Evolutionary conservation across 306 rosid genomes (phyloP), one percentile per base, ranked within the genome.

Genomic region (Purshia tridentata): DNA sequence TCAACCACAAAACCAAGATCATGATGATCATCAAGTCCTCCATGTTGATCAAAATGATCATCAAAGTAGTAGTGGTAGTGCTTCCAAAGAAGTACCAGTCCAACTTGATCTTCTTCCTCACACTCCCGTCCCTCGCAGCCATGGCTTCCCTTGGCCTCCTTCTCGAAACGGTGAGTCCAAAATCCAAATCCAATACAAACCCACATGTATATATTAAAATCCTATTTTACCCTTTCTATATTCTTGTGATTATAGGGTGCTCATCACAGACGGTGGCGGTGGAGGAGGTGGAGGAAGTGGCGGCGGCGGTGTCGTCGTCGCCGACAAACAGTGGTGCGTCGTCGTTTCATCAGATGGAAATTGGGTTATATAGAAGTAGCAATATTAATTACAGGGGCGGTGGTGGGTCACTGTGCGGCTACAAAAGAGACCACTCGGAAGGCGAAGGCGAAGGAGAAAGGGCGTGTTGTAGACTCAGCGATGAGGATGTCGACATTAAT

Each of bases 31-130:
- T 39, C 40, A 41, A 22, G 53, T 53, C 20, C 53, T 55, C 4
- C 61, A 72, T 48, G 51, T 19, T 20, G 72, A 52, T 6, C 49
- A 37, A 19, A 52, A 70, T 39, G 55, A 9, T 35, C 46, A 18
- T 23, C 40, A 37, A 45, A 44, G 14, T 10, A 44, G 15, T 60
- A 46, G 22, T 29, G 14, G 44, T 9, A 60, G 14, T 16, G 22
- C 29, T 41, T 53, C 69, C 39, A 23, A 54, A 13, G 62, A 35
- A 18, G 67, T 58, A 4, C 84, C 81, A 65, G 39, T 76, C n/a
- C 84, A 80, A 55, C 77, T 80, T 37, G 84, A 81, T 51, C 84
- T 81, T 76, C 84, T 81, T 12, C 83, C 83, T 60, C 83, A 23
- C 57, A 58, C 67, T 60, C 83, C 83, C 9, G 83, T 79, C 37